Evolutionary conservation across 2,329 filamentous ascomycete genomes (phyloP), one percentile per base, ranked within the genome.

Genomic region (Penicillium sp.): DNA sequence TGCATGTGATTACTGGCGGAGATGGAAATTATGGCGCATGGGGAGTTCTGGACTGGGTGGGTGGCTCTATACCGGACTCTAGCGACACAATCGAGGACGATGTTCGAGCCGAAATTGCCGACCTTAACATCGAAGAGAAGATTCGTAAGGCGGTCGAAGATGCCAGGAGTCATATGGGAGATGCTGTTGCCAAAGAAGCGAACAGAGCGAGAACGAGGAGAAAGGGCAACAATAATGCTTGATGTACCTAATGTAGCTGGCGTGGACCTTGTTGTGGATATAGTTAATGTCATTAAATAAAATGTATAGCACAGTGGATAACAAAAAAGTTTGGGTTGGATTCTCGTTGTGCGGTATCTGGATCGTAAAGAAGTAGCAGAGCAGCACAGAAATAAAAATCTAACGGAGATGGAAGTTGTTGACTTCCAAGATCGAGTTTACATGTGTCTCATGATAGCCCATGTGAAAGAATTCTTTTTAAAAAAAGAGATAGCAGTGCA

Each of bases 1-100:
- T 74, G 47, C 83, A 86, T 66, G 71, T 84, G 63, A 65, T 79
- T 43, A 75, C 70, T 38, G 66, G 71, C 55, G 80, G 76, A 2
- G 65, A 71, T 21, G 75, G 75, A 3, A 78, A 79, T 59, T 79
- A 70, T 60, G 75, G 76, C 1, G 70, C 72, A 12, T 77, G 73
- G 71, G 77, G 77, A 3, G 62, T 79, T 3, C 50, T 74, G 58
- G 77, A 79, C 64, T 77, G 76, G 71, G 46, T 77, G 18, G 69
- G 68, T 58, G 73, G 74, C 38, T 77, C 76, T 14, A 68, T 63
- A 5, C 62, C 72, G 30, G 66, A 77, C 18, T 69, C 77, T 77
- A 62, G 38, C 14, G 56, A 58, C 14, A 38, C 56, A 12, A 68
- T 81, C 4, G 69, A 79, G 24, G 80, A 83, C 47, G 81, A 82